phyloP scores from a whole-genome alignment of 257 asterid species.

The Primulina huaijiensis region DNA sequence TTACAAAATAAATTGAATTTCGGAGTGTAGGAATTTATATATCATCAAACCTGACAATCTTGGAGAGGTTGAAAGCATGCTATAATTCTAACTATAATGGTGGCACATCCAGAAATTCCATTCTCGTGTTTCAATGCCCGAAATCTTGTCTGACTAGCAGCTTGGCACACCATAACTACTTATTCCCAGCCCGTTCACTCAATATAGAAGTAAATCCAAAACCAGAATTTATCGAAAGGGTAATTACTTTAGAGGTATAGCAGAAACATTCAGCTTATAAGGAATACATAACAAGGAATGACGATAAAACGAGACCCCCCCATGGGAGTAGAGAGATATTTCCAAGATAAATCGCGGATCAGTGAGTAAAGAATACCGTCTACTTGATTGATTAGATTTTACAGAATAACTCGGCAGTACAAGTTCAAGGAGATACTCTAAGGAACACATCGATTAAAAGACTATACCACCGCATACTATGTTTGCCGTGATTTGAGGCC shows the following conservation, averaged over 20 bases:
- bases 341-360: not conserved
- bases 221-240: not conserved
- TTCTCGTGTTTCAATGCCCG: slow-evolving; percentile 89
- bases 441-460: slow-evolving; percentile 70
- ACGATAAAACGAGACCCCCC: slow-evolving; percentile 65
- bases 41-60: slow-evolving; percentile 84
- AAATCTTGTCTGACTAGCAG: slow-evolving; percentile 96
- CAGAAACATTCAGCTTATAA: slow-evolving; percentile 53
- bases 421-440: slow-evolving; percentile 82
- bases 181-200: slow-evolving; percentile 48
- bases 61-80: slow-evolving; percentile 99
- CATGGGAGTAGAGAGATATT: slow-evolving; percentile 41
- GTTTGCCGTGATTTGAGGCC: slow-evolving; percentile 44
- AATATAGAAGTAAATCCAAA: slow-evolving; percentile 5
- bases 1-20: not conserved
- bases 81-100: slow-evolving; percentile 90
- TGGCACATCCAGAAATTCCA: slow-evolving; percentile 84
- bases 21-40: not conserved
- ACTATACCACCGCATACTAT: slow-evolving; percentile 84
- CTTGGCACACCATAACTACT: slow-evolving; percentile 99
- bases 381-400: slow-evolving; percentile 24
- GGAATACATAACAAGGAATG: slow-evolving; percentile 74
- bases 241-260: not conserved
- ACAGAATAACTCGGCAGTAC: slow-evolving; percentile 92
- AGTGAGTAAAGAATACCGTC: not conserved